Base-by-base conservation (phyloP, 129 eudicot genomes). In the Apium graveolens region DNA sequence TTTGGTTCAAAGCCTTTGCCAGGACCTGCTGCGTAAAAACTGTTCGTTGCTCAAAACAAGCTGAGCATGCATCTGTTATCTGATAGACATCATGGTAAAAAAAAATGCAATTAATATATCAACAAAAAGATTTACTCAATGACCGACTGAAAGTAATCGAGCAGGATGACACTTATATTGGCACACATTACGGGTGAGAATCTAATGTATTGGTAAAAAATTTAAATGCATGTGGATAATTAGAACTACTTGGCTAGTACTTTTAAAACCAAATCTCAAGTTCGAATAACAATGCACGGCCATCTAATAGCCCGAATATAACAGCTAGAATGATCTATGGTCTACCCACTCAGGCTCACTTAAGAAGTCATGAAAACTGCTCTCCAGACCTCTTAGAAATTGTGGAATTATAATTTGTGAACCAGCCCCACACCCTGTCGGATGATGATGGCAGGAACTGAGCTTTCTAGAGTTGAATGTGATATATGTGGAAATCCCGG, bases 1-100 rank as follows among this genome's bases (percentile, higher is more conserved):
- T 95, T 78, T 91, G 91, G 86, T 83, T 90, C 76, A 95, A 87
- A 72, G 97, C 98, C 87, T 87, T 95, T 65, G 91, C 93, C 62
- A 95, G 81, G 79, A 95, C 98, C 82, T 91, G 96, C 75, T 90
- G 97, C 5, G 97, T 95, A 82, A 95, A 95, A 70, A 95, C 98
- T 10, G 96, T 91, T 46, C 96, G 96, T 79, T 95, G 98, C 88
- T 90, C 97, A 82, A 95, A 95, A 78, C 98, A 95, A 73, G 97
- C 98, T 43, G 98, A 90, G 83, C 98, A 95, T 83, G 92, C 92
- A 87, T 95, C 98, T 74, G 85, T 95, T 78, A 95, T 86, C 98
- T 95, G 94, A 13, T 14, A 66, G 24, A 84, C n/a, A 27, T 18
- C 74, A 83, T 24, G 48, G 39, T 31, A 42, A 5, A 65, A 37